Percentiles rank a stretch among this genome's conserved stretches.
Conservation (phyloP, 2,329 filamentous ascomycete genomes). For the Calonectria pteridis region DNA sequence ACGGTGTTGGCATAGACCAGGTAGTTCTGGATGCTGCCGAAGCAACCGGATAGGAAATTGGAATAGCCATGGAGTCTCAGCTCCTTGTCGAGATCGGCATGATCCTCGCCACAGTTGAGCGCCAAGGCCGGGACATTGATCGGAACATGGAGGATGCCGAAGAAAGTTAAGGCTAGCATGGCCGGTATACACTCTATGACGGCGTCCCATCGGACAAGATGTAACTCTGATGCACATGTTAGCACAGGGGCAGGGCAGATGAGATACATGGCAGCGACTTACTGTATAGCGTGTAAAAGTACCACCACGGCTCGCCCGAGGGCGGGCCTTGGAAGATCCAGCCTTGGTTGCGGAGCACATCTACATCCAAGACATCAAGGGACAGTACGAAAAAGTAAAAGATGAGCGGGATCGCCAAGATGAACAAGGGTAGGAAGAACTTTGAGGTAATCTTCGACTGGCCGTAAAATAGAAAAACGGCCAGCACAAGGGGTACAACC, state of each 20-base stretch:
- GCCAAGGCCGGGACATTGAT: slow-evolving; percentile 97
- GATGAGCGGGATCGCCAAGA: slow-evolving; percentile 79
- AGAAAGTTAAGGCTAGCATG: slow-evolving; percentile 97
- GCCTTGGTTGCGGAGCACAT: slow-evolving; percentile 76
- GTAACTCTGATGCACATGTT: slow-evolving; percentile 71
- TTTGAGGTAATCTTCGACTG: slow-evolving; percentile 84
- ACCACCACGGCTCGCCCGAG: slow-evolving; percentile 92
- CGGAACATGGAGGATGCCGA: slow-evolving; percentile 95
- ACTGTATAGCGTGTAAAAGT: slow-evolving; percentile 97
- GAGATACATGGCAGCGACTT: slow-evolving; percentile 51
- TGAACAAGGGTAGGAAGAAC: slow-evolving; percentile 88
- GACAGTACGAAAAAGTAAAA: slow-evolving; percentile 84
- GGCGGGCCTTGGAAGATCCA: slow-evolving; percentile 95
- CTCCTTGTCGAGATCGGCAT: slow-evolving; percentile 91
- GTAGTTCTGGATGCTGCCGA: slow-evolving; percentile 95
- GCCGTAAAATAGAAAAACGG: slow-evolving; percentile 80
- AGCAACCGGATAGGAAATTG: slow-evolving; percentile 87
- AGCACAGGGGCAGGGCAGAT: background rate
- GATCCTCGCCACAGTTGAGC: slow-evolving; percentile 90
- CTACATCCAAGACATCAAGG: slow-evolving; percentile 75
- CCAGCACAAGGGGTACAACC: slow-evolving; percentile 82
- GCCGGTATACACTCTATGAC: slow-evolving; percentile 88
- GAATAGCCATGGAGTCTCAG: slow-evolving; percentile 93
- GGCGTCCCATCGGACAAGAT: slow-evolving; percentile 84
- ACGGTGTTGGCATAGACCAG: slow-evolving; percentile 97